Evolutionary conservation across 1,139 yeast species (phyloP).

Genomic region (Kurtzmaniella quercitrusa): DNA sequence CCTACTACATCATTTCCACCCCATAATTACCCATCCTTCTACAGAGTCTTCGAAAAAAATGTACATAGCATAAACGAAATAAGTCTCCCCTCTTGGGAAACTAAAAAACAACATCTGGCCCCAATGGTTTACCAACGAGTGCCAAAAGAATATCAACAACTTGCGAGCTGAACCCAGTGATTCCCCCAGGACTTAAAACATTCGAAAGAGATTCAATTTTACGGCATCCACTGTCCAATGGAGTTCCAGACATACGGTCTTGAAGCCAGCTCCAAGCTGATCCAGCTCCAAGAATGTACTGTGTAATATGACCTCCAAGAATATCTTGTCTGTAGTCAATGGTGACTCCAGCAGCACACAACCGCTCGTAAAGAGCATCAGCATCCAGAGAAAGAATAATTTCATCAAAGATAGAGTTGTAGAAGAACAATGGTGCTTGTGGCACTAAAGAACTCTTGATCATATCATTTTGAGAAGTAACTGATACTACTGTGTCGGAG

Average conservation of each 20-base stretch:
- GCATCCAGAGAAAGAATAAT: conserved; percentile 15
- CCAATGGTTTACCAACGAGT: conserved; percentile 1
- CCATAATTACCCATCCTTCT: too few species aligned
- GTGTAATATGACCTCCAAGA: conserved; percentile 10
- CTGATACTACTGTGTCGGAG: not conserved
- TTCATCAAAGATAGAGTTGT: conserved; percentile 20
- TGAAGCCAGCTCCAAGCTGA: conserved; percentile 13
- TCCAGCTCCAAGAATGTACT: conserved; percentile 11
- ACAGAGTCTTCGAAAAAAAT: too few species aligned
- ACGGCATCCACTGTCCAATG: conserved; percentile 1
- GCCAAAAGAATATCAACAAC: not conserved
- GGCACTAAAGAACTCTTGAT: conserved; percentile 11
- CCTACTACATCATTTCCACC: too few species aligned
- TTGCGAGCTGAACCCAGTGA: not conserved
- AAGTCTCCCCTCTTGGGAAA: too few species aligned
- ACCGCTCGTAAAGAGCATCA: conserved; percentile 6
- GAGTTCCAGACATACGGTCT: conserved; percentile 8
- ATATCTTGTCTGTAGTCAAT: conserved; percentile 8
- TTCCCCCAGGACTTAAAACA: not conserved
- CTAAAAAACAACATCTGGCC: not conserved
- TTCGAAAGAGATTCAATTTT: not conserved
- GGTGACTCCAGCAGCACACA: conserved; percentile 7
- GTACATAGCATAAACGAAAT: not conserved
- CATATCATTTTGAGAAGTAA: not conserved
- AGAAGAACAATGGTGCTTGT: conserved; percentile 22